Conservation (phyloP, 169 alveolate genomes). For the Plasmodium relictum region DNA sequence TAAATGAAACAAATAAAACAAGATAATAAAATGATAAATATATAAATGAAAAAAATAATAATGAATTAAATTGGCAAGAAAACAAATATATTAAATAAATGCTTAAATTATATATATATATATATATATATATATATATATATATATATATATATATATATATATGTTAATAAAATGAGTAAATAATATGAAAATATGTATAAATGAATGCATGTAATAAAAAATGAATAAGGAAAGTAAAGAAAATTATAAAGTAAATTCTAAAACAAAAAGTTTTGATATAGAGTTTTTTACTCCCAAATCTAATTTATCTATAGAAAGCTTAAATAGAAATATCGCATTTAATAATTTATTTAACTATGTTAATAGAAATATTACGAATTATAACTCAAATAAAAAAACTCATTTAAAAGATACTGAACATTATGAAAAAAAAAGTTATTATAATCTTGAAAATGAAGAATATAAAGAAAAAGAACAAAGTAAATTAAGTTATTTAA, state of each 20-base stretch:
- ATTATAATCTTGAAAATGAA: not conserved
- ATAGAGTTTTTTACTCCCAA: conserved; percentile 61
- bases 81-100: not conserved
- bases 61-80: no score
- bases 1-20: not conserved
- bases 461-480: not conserved
- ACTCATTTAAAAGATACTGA: not conserved
- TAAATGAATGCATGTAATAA: not conserved
- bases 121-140: conserved; percentile 15
- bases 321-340: conserved; percentile 36
- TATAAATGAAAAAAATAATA: not conserved
- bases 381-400: conserved; percentile 11
- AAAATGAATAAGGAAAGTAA: conserved; percentile 20
- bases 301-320: conserved; percentile 48
- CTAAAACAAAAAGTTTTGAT: conserved; percentile 29
- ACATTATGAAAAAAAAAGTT: not conserved
- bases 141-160: conserved; percentile 1
- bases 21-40: not conserved
- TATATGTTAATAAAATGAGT: conserved; percentile 4
- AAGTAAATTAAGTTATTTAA: conserved; percentile 1
- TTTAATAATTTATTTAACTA: conserved; percentile 37
- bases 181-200: not conserved
- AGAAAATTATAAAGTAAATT: conserved; percentile 3
- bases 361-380: conserved; percentile 27
- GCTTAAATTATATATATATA: no score